Base-by-base conservation (phyloP, 208 protist genomes). In the Zelonia costaricensis region DNA sequence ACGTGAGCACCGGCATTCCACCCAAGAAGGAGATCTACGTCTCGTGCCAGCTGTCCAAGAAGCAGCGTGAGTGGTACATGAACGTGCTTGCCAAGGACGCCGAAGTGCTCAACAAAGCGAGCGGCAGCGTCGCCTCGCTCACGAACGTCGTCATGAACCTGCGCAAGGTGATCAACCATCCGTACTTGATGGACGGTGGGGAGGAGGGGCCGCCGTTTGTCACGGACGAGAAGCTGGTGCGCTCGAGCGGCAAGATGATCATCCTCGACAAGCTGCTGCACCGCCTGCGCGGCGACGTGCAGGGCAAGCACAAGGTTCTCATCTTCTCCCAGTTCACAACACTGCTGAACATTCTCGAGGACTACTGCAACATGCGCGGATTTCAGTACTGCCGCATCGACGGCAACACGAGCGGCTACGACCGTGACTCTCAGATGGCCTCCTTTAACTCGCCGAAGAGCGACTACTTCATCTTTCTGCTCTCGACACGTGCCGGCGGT, bases 281-380 rank as follows among this genome's bases (percentile, higher is more conserved):
- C 44, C 78, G 88, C 13, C 78, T 98, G 6, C 33, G 42, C 0
- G 54, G 53, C 8, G 93, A 94, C 46, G 72, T 77, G 54, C 76
- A 67, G 61, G 89, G 80, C 16, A 74, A 91, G 23, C 93, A 95
- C 56, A 93, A 98, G 51, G 98, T 99, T 6, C 87, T 99, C 18
- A 98, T 99, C 44, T 99, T 99, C 75, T 98, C 87, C 7, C 97
- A 99, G 74, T 98, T 99, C 86, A 98, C 93, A 6, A 69, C 74
- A 10, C 92, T 97, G 86, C 62, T 98, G 23, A 86, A 98, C 63
- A 93, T 98, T 30, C 65, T 98, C 22, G 89, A 97, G 59, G 89
- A 97, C 68, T 98, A 97, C 76, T 85, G 88, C 59, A 69, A 84
- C 44, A 86, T 88, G 74, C 79, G 80, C 52, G 75, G 80, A 20